Percentiles rank a stretch among this genome's conserved stretches.
phyloP scores from a whole-genome alignment of 768 basidiomycete species.

The Cystoderma amianthinum region DNA sequence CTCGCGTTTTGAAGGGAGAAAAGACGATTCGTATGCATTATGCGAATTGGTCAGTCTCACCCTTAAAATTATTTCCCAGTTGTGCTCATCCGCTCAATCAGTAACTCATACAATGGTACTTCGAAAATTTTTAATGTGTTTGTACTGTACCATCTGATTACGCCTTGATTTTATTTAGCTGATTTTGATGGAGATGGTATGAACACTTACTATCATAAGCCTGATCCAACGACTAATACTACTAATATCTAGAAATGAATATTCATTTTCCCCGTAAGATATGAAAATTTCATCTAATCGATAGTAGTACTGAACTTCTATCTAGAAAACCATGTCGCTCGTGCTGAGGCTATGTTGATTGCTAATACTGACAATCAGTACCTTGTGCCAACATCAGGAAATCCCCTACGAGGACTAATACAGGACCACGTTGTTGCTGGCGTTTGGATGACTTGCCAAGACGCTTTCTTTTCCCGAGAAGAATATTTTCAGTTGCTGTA shows the following conservation, averaged over 20 bases:
- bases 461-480: constrained; percentile 90
- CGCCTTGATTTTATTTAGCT: background rate
- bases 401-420: constrained; percentile 94
- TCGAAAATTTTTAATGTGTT: background rate
- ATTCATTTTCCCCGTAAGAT: constrained; percentile 97
- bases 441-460: constrained; percentile 98
- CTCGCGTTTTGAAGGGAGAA: constrained; percentile 87
- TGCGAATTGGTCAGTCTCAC: constrained; percentile 80
- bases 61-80: background rate
- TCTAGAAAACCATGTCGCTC: constrained; percentile 88
- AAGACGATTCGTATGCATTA: constrained; percentile 99
- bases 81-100: constrained; percentile 19
- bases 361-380: constrained; percentile 99
- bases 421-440: constrained; percentile 99
- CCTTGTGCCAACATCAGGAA: constrained; percentile 97
- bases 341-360: constrained; percentile 89
- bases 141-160: background rate
- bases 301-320: no score
- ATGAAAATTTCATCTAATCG: constrained; percentile 5
- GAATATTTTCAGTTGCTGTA: constrained; percentile 96
- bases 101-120: constrained; percentile 96
- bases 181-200: constrained; percentile 27
- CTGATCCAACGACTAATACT: background rate
- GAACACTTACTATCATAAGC: constrained; percentile 3
- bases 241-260: constrained; percentile 77